Conservation (phyloP, 1,284 basidiomycete species). For the Heterobasidion irregulare region DNA sequence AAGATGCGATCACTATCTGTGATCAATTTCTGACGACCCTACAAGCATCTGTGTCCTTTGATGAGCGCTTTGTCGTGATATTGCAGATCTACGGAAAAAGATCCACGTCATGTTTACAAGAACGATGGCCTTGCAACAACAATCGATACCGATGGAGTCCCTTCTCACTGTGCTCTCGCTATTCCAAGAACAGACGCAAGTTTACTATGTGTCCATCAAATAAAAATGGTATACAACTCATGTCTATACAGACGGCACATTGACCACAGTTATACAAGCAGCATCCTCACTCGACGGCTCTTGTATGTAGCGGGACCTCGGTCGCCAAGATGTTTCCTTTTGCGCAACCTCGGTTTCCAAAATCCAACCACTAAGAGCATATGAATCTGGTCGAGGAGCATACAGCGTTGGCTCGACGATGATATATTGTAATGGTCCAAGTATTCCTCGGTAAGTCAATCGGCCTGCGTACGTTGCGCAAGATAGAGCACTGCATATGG, state of each 20-base stretch:
- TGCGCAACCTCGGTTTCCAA: slow-evolving; percentile 57
- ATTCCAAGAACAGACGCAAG: too few species aligned
- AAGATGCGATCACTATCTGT: too few species aligned
- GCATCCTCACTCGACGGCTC: slow-evolving; percentile 24
- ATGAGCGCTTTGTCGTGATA: too few species aligned
- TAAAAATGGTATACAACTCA: too few species aligned
- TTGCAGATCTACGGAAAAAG: too few species aligned
- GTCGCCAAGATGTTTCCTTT: slow-evolving; percentile 18
- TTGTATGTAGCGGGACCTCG: slow-evolving; percentile 45
- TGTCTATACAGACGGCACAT: slow-evolving; percentile 12
- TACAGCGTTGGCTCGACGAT: slow-evolving; percentile 43
- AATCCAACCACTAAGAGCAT: slow-evolving; percentile 53
- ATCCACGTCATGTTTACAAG: too few species aligned
- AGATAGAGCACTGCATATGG: slow-evolving; percentile 27
- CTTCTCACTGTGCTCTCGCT: too few species aligned
- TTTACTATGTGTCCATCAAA: too few species aligned
- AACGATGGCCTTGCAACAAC: too few species aligned
- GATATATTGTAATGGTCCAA: slow-evolving; percentile 39
- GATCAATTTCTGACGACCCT: too few species aligned
- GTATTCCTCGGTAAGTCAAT: slow-evolving; percentile 46
- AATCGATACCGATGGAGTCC: too few species aligned
- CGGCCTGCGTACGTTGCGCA: slow-evolving; percentile 51
- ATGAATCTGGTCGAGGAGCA: slow-evolving; percentile 57
- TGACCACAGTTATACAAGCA: slow-evolving; percentile 36
- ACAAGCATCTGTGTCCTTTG: too few species aligned